phyloP scores from a whole-genome alignment of 139 green algal species.

The Coelastrella sp. region DNA sequence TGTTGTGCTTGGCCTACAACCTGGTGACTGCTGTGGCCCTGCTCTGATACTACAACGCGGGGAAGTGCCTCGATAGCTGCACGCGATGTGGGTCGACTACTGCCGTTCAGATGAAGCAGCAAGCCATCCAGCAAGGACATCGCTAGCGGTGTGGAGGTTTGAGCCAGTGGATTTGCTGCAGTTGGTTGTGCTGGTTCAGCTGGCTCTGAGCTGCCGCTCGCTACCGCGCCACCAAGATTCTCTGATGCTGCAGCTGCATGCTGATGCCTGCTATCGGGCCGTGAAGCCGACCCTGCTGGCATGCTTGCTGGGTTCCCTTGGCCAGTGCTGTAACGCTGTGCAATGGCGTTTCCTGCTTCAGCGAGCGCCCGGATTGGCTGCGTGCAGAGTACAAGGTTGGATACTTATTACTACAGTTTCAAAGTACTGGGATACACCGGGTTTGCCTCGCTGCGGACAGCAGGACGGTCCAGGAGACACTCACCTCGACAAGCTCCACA shows the following conservation, averaged over 20 bases:
- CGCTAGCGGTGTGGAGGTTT: not conserved
- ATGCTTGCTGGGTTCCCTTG: not conserved
- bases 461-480: not conserved
- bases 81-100: constrained; percentile 15
- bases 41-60: not conserved
- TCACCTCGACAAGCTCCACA: not conserved
- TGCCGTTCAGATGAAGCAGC: constrained; percentile 13
- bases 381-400: not conserved
- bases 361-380: not conserved
- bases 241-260: not conserved
- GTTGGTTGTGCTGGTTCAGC: not conserved
- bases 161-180: not conserved
- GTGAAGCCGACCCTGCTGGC: not conserved
- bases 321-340: not conserved
- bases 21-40: not conserved
- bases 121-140: constrained; percentile 13
- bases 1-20: not conserved
- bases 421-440: not conserved
- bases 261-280: not conserved
- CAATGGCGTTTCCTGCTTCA: not conserved
- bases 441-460: not conserved
- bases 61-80: constrained; percentile 5
- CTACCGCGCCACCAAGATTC: not conserved
- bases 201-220: not conserved
- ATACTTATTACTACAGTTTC: not conserved